These are phyloP conservation scores for Benincasa hispida DNA, from an alignment of 306 rosid genomes.

Conservation along the genomic window DNA sequence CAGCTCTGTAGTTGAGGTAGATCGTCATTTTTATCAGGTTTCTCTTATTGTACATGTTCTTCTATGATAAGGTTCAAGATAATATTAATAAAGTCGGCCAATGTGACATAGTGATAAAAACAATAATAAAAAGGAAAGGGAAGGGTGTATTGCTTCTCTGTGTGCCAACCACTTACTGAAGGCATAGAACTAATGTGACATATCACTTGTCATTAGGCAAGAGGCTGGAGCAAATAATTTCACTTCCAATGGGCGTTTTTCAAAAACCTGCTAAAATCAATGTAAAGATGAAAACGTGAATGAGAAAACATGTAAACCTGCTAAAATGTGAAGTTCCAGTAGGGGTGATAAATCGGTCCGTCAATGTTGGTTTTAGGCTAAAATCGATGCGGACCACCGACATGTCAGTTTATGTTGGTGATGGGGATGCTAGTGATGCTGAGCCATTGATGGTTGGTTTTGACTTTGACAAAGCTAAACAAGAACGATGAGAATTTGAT, in stretches of 20 bases:
- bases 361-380: too few species aligned
- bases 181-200: not conserved
- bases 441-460: too few species aligned
- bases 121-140: not conserved
- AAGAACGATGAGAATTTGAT: too few species aligned
- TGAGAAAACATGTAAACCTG: too few species aligned
- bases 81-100: not conserved
- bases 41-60: not conserved
- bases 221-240: not conserved
- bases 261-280: too few species aligned
- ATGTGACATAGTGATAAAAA: not conserved
- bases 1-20: conserved; percentile 67
- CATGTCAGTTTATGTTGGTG: too few species aligned
- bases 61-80: not conserved
- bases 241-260: not conserved
- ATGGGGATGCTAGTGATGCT: too few species aligned
- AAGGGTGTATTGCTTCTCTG: not conserved
- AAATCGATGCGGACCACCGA: too few species aligned
- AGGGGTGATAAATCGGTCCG: too few species aligned
- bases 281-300: too few species aligned
- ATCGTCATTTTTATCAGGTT: conserved; percentile 1
- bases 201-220: not conserved
- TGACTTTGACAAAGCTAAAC: too few species aligned
- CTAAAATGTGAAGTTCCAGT: not conserved
- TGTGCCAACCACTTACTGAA: not conserved